phyloP scores from a whole-genome alignment of 768 basidiomycete species.

The Podaxis sp. region DNA sequence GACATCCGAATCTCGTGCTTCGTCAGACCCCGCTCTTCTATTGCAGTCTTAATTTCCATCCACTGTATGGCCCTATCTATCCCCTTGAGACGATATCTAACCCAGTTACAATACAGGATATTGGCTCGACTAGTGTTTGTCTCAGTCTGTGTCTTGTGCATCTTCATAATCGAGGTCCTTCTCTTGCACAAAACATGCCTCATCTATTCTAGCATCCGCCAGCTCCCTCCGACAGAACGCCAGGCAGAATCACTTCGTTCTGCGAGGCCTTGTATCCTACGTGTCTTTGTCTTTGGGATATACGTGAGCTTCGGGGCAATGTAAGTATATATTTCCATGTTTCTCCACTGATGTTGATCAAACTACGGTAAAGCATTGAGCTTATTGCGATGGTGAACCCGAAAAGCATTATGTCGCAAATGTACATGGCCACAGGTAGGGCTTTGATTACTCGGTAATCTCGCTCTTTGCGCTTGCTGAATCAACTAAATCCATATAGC shows the following conservation, averaged over 20 bases:
- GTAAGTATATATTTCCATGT: conserved; percentile 17
- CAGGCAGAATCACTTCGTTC: conserved; percentile 20
- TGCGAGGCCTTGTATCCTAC: conserved; percentile 26
- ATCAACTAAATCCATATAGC: conserved; percentile 18
- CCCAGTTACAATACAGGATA: not conserved
- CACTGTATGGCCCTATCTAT: conserved; percentile 19
- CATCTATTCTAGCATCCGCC: conserved; percentile 28
- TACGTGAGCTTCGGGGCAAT: conserved; percentile 31
- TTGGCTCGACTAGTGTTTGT: conserved; percentile 27
- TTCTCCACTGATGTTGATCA: not conserved
- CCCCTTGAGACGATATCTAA: not conserved
- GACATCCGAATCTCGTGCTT: conserved; percentile 27
- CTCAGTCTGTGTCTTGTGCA: conserved; percentile 17
- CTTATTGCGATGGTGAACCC: conserved; percentile 24
- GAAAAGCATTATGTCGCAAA: conserved; percentile 24
- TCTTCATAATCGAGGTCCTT: not conserved
- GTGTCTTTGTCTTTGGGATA: conserved; percentile 31
- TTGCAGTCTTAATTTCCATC: conserved; percentile 24
- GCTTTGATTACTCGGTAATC: not conserved
- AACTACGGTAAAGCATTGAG: conserved; percentile 22
- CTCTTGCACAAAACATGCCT: conserved; percentile 16
- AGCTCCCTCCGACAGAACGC: conserved; percentile 3
- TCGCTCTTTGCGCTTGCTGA: not conserved
- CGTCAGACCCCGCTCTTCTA: conserved; percentile 25
- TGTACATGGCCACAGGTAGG: conserved; percentile 33